These are phyloP conservation scores for Suillus alpinus DNA, from an alignment of 768 basidiomycete genomes.

Conservation along the genomic window DNA sequence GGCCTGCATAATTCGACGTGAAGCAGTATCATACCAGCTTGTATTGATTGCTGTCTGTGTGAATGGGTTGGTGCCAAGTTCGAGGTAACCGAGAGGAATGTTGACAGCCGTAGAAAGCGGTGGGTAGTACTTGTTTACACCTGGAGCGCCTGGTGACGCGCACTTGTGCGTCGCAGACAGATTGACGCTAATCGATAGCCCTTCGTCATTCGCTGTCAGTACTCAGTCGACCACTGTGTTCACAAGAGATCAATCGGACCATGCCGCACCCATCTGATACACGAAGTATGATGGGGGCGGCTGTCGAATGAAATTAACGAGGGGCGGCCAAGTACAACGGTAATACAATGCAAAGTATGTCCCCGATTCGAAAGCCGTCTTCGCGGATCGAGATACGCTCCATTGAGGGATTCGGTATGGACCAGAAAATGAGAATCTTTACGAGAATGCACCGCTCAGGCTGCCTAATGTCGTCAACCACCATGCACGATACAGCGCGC, in stretches of 20 bases:
- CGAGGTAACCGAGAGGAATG: neutral
- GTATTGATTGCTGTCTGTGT: neutral
- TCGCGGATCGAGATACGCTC: neutral
- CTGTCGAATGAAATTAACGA: neutral
- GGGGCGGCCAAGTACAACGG: neutral
- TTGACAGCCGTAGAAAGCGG: neutral
- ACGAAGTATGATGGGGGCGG: no score
- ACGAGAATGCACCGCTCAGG: constrained; percentile 48
- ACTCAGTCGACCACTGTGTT: no score
- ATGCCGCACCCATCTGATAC: neutral
- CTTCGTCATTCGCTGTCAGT: neutral
- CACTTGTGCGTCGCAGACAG: neutral
- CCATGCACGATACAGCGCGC: constrained; percentile 78
- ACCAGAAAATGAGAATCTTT: constrained; percentile 4
- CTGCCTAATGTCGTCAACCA: constrained; percentile 75
- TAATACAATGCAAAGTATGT: constrained; percentile 16
- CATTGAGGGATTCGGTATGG: neutral
- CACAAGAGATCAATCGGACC: neutral
- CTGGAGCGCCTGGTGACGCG: neutral
- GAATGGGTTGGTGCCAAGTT: neutral
- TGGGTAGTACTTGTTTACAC: neutral
- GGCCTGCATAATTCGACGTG: neutral
- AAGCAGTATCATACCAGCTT: neutral
- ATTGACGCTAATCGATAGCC: neutral
- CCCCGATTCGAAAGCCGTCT: neutral